These are phyloP conservation scores for Oropetium thomaeum DNA, from an alignment of 176 grass and related monocot species.

Conservation along the genomic window DNA sequence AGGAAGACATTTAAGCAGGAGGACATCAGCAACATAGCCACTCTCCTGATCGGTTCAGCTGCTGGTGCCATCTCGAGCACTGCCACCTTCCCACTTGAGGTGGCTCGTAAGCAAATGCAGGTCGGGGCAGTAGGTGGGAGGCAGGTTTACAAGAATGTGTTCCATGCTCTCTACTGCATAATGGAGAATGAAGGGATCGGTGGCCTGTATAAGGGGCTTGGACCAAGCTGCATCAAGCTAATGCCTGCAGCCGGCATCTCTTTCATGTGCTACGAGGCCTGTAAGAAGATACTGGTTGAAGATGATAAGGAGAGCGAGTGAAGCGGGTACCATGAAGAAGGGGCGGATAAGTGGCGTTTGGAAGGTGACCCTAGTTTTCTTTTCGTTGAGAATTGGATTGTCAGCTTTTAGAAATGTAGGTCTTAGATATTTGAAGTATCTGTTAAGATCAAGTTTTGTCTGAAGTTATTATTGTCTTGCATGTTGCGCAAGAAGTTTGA, in stretches of 20 bases:
- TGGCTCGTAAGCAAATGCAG: constrained; percentile 97
- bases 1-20: constrained; percentile 82
- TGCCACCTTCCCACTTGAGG: constrained; percentile 92
- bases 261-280: constrained; percentile 99
- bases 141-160: constrained; percentile 93
- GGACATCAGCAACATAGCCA: constrained; percentile 83
- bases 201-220: constrained; percentile 84
- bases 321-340: constrained; percentile 7
- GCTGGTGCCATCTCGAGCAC: constrained; percentile 90
- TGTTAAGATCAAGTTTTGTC: constrained; percentile 48
- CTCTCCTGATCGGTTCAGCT: constrained; percentile 80
- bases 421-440: constrained; percentile 19
- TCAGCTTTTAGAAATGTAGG: constrained; percentile 25
- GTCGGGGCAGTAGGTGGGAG: constrained; percentile 78
- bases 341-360: neutral
- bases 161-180: constrained; percentile 91
- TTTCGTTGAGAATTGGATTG: constrained; percentile 23
- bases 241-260: constrained; percentile 94
- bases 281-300: constrained; percentile 91
- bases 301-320: constrained; percentile 43
- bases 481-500: constrained; percentile 5
- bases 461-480: constrained; percentile 22
- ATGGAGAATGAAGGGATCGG: constrained; percentile 80
- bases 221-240: constrained; percentile 96
- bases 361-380: constrained; percentile 18